phyloP scores from a whole-genome alignment of 306 rosid genomes.

The Begonia fuchsioides region DNA sequence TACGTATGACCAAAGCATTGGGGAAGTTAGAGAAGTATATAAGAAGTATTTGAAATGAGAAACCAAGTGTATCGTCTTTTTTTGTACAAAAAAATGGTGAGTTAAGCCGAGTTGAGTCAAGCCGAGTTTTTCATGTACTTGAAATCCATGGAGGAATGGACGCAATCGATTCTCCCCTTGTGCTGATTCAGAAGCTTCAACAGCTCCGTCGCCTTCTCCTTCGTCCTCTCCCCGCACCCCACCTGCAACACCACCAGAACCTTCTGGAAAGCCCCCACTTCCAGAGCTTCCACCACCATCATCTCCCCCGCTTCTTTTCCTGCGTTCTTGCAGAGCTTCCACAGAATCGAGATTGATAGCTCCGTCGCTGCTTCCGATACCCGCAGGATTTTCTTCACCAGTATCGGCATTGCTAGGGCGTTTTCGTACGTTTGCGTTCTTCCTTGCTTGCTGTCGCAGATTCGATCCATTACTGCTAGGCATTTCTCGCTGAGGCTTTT shows the following conservation, averaged over 20 bases:
- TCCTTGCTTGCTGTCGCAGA: conserved; percentile 17
- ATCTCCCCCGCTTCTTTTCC: conserved; percentile 4
- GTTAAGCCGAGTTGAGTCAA: conserved; percentile 7
- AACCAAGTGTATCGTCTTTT: too few species aligned
- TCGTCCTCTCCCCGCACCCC: conserved; percentile 28
- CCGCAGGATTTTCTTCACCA: conserved; percentile 29
- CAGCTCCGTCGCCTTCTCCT: conserved; percentile 23
- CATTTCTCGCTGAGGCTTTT: conserved; percentile 25
- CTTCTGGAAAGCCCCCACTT: conserved; percentile 37
- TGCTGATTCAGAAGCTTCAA: conserved; percentile 23
- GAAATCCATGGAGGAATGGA: conserved; percentile 27
- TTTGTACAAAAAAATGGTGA: too few species aligned
- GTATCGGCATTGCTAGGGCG: conserved; percentile 23
- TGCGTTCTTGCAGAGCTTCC: conserved; percentile 24
- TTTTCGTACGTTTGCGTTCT: conserved; percentile 11
- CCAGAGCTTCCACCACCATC: conserved; percentile 20
- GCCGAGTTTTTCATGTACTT: conserved; percentile 28
- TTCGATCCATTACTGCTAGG: conserved; percentile 21
- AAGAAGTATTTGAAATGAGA: too few species aligned
- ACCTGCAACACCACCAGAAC: conserved; percentile 31
- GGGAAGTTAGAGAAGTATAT: too few species aligned
- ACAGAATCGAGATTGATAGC: conserved; percentile 21
- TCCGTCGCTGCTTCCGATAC: conserved; percentile 24
- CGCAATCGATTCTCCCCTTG: conserved; percentile 26
- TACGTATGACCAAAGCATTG: too few species aligned